phyloP scores from a whole-genome alignment of 768 basidiomycete species.

The Pilatotrama ljubarskyi region DNA sequence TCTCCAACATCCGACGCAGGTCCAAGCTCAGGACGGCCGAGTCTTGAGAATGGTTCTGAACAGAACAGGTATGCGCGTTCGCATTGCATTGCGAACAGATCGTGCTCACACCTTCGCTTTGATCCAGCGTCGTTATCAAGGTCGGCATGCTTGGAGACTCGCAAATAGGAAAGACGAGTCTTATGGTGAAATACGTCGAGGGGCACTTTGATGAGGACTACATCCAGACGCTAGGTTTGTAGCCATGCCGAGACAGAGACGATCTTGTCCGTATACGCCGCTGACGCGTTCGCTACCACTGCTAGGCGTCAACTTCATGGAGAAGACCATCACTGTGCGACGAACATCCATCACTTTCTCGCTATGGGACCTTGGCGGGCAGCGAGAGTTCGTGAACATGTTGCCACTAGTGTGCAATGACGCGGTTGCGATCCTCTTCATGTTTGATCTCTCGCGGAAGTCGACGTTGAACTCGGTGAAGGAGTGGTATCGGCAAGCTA shows the following conservation, averaged over 20 bases:
- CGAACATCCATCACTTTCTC: conserved; percentile 99
- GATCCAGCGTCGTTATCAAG: conserved; percentile 85
- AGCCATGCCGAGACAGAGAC: background rate
- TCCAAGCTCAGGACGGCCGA: conserved; percentile 23
- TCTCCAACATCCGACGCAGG: conserved; percentile 30
- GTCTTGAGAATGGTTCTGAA: conserved; percentile 28
- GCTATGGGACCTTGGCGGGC: conserved; percentile 97
- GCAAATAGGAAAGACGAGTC: conserved; percentile 97
- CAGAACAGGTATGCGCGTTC: conserved; percentile 30
- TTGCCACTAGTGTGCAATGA: conserved; percentile 97
- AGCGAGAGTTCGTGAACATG: conserved; percentile 99
- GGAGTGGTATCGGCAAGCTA: conserved; percentile 99
- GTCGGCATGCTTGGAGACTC: conserved; percentile 99
- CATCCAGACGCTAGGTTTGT: conserved; percentile 95
- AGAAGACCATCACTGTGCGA: conserved; percentile 98
- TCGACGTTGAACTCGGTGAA: conserved; percentile 98
- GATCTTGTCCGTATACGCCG: background rate
- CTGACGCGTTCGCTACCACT: background rate
- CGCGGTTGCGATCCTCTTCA: conserved; percentile 99
- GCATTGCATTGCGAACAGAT: background rate
- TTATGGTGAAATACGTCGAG: conserved; percentile 99
- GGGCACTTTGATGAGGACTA: conserved; percentile 99
- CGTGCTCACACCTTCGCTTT: background rate
- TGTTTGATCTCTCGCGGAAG: conserved; percentile 98
- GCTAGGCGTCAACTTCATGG: conserved; percentile 98